Percentiles rank a stretch among this genome's conserved stretches.
Evolutionary conservation across 2,329 filamentous ascomycete genomes (phyloP).

Genomic region (Botrytis porri): DNA sequence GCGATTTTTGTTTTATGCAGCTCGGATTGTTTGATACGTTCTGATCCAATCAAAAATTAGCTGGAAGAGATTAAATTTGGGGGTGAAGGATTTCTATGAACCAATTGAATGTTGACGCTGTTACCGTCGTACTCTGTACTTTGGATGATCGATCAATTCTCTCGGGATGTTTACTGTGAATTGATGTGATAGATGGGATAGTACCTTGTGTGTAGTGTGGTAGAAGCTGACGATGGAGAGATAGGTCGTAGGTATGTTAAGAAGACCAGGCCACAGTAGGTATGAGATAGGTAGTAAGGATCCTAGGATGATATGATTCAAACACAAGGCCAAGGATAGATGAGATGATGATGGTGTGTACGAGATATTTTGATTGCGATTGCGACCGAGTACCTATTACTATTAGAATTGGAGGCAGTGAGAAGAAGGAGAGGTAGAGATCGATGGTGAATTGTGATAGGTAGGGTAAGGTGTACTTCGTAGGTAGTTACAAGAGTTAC

Average conservation of each 20-base stretch:
- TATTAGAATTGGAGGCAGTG: neutral
- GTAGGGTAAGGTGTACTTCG: too few relatives aligned
- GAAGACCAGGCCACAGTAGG: neutral
- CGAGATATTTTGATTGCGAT: neutral
- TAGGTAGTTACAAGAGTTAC: neutral
- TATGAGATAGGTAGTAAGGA: neutral
- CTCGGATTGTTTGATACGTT: neutral
- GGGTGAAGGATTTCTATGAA: neutral
- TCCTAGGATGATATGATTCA: neutral
- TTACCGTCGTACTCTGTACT: neutral
- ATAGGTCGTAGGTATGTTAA: neutral
- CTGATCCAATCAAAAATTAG: neutral
- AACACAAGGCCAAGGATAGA: neutral
- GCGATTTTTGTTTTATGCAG: conserved; percentile 11
- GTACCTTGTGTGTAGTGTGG: neutral
- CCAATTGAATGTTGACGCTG: neutral
- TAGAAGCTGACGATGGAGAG: neutral
- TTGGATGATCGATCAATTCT: neutral
- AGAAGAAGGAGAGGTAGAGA: neutral
- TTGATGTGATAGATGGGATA: neutral
- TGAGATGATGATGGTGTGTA: too few relatives aligned
- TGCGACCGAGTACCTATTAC: neutral
- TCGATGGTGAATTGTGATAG: too few relatives aligned
- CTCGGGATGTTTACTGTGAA: neutral
- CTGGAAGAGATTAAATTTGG: neutral